A percentile compares a stretch with the other conserved stretches of the same genome.
These are phyloP conservation scores for Isabelozyma pseudorhagii DNA, from an alignment of 805 yeast genomes.

Conservation along the genomic window DNA sequence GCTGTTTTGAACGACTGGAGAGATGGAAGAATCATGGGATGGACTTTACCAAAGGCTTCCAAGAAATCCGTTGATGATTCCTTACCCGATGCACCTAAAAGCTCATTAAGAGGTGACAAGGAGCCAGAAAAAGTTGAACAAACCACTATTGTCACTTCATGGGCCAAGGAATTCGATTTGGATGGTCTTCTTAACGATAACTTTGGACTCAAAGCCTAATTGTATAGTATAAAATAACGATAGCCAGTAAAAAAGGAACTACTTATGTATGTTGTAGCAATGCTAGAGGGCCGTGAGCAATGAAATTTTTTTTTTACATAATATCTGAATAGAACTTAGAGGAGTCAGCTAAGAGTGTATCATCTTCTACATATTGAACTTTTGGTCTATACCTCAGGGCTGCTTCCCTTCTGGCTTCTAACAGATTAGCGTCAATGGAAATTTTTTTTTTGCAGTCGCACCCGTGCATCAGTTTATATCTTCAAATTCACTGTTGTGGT, in stretches of 20 bases:
- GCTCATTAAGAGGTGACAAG: conserved; percentile 39
- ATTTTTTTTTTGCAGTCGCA: not conserved
- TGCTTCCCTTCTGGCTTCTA: too few relatives aligned
- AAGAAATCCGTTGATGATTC: conserved; percentile 23
- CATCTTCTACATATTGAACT: too few relatives aligned
- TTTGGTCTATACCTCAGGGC: too few relatives aligned
- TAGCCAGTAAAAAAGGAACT: not conserved
- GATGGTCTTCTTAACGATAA: conserved; percentile 67
- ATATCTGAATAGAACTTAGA: too few relatives aligned
- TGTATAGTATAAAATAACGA: not conserved
- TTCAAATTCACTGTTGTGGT: not conserved
- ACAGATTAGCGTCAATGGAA: too few relatives aligned
- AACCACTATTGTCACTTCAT: conserved; percentile 77
- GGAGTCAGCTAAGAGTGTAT: too few relatives aligned
- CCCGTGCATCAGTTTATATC: not conserved
- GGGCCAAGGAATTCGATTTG: conserved; percentile 94
- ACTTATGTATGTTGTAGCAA: too few relatives aligned
- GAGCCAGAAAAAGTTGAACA: conserved; percentile 54
- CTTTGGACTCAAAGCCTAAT: conserved; percentile 25
- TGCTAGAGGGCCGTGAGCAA: too few relatives aligned
- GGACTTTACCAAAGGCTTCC: conserved; percentile 71
- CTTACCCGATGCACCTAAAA: conserved; percentile 30
- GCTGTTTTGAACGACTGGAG: conserved; percentile 92
- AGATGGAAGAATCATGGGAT: conserved; percentile 90
- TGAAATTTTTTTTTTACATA: too few relatives aligned